Evolutionary conservation across 176 grass and related monocot genomes (phyloP), one percentile per base, ranked within the genome.

Genomic region (Elymus sibiricus): DNA sequence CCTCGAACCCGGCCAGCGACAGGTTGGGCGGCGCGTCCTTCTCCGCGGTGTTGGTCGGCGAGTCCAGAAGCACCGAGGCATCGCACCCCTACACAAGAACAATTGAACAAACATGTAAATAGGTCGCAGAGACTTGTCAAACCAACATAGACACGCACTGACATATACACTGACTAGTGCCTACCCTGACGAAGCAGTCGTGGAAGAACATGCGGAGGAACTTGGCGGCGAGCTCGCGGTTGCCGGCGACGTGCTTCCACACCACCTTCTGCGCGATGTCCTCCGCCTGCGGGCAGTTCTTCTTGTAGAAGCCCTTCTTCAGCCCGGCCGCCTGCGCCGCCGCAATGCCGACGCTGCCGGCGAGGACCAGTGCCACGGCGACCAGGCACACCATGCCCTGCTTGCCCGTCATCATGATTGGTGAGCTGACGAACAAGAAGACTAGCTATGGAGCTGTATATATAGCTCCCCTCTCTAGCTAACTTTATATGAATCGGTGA

Each of bases 121-220:
- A 0, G 63, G 14, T 7, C 14, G 19, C 17, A 58, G 6, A 6
- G 17, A 10, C 31, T 5, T 32, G 3, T 1, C 15, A 49, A 34
- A 34, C 14, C 6, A 14, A 15, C 26, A 15, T 42, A 42, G 40
- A 42, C 9, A 42, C 2, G 40, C 40, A 42, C 40, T 42, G 40
- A 2, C 40, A 38, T 5, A 37, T n/a, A n/a, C n/a, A n/a, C n/a
- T n/a, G n/a, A n/a, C 40, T 43, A 5, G 37, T 7, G 37, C 37
- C 37, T n/a, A 95, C 93, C 90, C 93, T 88, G 71, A 95, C 93
- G 72, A 92, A 95, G 87, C 93, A 95, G 77, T 95, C 93, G 83
- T 95, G 93, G 90, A 95, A 95, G 90, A 95, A 92, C 88, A 95
- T 86, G 72, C 93, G 90, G 64, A 95, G 93, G 22, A 92, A 89